Percentiles rank a stretch among this genome's conserved stretches.
phyloP scores from a whole-genome alignment of 2,329 filamentous ascomycete genomes.

The Gliomastix tumulicola region DNA sequence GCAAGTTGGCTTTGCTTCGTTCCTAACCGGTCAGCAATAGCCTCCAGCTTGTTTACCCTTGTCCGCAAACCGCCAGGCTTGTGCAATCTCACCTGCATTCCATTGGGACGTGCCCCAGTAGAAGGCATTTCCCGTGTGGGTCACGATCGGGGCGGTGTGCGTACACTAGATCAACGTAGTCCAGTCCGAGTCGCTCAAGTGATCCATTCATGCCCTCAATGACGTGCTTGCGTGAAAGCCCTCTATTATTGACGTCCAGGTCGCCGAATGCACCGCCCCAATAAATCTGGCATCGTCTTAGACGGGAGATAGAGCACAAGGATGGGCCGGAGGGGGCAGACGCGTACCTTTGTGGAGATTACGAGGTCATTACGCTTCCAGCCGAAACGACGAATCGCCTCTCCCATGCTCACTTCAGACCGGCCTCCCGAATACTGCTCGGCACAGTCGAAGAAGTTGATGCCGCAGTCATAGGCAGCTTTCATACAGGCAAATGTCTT shows the following conservation, averaged over 20 bases:
- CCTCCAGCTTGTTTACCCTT: constrained; percentile 51
- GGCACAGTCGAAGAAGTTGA: constrained; percentile 59
- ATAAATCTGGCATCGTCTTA: constrained; percentile 41
- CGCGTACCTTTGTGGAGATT: constrained; percentile 47
- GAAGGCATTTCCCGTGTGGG: constrained; percentile 63
- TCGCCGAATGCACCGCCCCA: constrained; percentile 55
- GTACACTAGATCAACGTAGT: constrained; percentile 63
- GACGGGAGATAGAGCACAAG: not conserved
- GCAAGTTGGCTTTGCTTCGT: constrained; percentile 46
- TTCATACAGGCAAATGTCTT: constrained; percentile 53
- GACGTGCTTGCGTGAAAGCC: constrained; percentile 63
- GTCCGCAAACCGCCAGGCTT: constrained; percentile 57
- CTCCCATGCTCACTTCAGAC: constrained; percentile 56
- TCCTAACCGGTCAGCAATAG: constrained; percentile 58
- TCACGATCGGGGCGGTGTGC: constrained; percentile 61
- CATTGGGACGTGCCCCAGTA: constrained; percentile 68
- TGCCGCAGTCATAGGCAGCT: constrained; percentile 50
- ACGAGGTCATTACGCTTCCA: constrained; percentile 57
- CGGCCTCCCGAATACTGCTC: constrained; percentile 52
- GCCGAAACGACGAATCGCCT: constrained; percentile 50
- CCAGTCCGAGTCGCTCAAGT: constrained; percentile 49
- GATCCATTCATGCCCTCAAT: constrained; percentile 57
- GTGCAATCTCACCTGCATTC: constrained; percentile 57
- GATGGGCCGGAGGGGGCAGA: not conserved
- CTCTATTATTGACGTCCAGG: constrained; percentile 58